These are phyloP conservation scores for Ustilago loliicola DNA, from an alignment of 1,284 basidiomycete genomes.

Conservation along the genomic window DNA sequence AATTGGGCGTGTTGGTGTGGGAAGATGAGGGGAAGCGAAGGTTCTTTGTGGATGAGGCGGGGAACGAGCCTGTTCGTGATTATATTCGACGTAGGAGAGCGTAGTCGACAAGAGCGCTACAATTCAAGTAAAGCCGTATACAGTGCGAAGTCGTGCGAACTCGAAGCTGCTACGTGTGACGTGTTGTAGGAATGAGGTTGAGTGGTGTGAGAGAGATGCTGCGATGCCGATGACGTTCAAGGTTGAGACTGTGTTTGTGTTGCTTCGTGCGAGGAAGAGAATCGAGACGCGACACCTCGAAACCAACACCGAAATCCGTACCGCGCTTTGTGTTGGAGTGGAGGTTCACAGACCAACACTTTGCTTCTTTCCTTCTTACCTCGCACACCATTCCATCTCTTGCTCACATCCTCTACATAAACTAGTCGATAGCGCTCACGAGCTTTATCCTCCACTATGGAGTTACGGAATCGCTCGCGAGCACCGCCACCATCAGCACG, in stretches of 20 bases:
- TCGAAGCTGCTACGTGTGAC: too few relatives aligned
- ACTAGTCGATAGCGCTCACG: not conserved
- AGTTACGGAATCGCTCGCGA: conserved; percentile 12
- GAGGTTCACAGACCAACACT: conserved; percentile 1
- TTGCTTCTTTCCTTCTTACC: not conserved
- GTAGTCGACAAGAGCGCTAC: not conserved
- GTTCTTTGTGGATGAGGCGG: conserved; percentile 86
- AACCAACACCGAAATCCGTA: not conserved
- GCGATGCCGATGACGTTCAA: too few relatives aligned
- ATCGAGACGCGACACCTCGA: not conserved
- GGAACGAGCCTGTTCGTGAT: conserved; percentile 70
- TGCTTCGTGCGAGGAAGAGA: not conserved
- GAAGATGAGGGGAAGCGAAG: conserved; percentile 81
- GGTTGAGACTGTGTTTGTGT: too few relatives aligned
- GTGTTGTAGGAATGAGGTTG: too few relatives aligned
- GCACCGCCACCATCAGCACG: conserved; percentile 5
- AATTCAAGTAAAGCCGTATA: not conserved
- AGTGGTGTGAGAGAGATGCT: too few relatives aligned
- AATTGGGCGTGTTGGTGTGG: conserved; percentile 82
- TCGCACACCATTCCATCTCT: not conserved
- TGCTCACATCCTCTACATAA: not conserved
- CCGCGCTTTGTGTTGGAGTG: conserved; percentile 1
- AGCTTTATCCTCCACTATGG: not conserved
- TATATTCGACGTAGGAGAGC: conserved; percentile 58
- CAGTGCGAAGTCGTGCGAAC: too few relatives aligned